phyloP scores from a whole-genome alignment of 1,284 basidiomycete species.

The Cryptococcus floricola region DNA sequence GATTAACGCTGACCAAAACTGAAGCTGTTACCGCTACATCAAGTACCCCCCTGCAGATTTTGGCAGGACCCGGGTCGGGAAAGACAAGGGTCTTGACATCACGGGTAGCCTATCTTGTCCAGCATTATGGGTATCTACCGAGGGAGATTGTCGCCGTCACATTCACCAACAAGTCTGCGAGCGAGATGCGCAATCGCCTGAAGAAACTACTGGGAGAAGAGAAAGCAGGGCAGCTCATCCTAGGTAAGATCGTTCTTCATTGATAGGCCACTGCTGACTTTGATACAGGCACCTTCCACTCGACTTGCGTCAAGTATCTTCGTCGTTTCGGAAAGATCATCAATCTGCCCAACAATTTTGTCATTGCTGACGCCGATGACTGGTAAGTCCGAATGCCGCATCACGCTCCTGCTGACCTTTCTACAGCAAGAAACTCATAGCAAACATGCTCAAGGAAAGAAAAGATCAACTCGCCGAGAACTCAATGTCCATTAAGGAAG shows the following conservation, averaged over 20 bases:
- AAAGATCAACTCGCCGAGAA: conserved; percentile 54
- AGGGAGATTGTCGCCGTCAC: conserved; percentile 72
- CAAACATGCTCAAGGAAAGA: conserved; percentile 59
- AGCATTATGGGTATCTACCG: conserved; percentile 58
- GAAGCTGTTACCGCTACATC: conserved; percentile 66
- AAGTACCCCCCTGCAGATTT: conserved; percentile 66
- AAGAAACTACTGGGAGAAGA: conserved; percentile 65
- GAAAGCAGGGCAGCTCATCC: conserved; percentile 59
- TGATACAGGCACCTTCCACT: conserved; percentile 72
- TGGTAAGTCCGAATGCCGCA: conserved; percentile 54
- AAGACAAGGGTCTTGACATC: conserved; percentile 68
- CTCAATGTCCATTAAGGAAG: conserved; percentile 61
- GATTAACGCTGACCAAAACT: neutral
- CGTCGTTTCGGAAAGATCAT: conserved; percentile 63
- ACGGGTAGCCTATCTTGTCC: conserved; percentile 71
- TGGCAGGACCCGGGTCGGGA: conserved; percentile 80
- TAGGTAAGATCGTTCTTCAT: conserved; percentile 45
- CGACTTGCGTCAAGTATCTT: conserved; percentile 67
- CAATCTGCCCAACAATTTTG: conserved; percentile 68
- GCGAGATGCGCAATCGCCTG: conserved; percentile 78
- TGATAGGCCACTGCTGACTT: neutral
- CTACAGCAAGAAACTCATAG: conserved; percentile 67
- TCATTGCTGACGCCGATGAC: conserved; percentile 77
- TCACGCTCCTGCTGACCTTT: neutral
- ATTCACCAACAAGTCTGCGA: conserved; percentile 85